Conservation (phyloP, 2,329 filamentous ascomycete species). For the Aspergillus fumigatiaffinis region DNA sequence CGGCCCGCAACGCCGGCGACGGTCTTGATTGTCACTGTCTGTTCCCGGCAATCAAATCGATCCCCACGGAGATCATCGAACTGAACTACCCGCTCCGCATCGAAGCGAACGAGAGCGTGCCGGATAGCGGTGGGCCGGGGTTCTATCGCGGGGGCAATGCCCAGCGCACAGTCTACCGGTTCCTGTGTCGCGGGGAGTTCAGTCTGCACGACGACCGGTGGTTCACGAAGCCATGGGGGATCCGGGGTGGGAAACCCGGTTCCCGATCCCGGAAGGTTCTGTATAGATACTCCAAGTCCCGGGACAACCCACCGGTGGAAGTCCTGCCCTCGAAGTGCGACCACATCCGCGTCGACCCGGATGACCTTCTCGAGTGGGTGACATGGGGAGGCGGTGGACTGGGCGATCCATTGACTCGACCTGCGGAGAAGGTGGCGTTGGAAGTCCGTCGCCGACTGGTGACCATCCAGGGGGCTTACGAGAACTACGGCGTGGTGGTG, state of each 20-base stretch:
- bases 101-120: constrained; percentile 47
- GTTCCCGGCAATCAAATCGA: constrained; percentile 50
- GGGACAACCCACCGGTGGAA: constrained; percentile 27
- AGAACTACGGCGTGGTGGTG: constrained; percentile 47
- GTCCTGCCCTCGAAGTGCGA: constrained; percentile 47
- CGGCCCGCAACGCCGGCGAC: constrained; percentile 46
- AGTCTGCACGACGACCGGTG: constrained; percentile 49
- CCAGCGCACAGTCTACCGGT: constrained; percentile 47
- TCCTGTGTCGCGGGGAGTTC: constrained; percentile 45
- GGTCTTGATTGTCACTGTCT: constrained; percentile 50
- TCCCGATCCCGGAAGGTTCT: constrained; percentile 42
- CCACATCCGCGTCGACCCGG: constrained; percentile 43
- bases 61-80: constrained; percentile 48
- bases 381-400: constrained; percentile 50
- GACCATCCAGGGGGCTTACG: constrained; percentile 39
- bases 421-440: constrained; percentile 41
- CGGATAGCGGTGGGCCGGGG: constrained; percentile 48
- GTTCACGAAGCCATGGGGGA: constrained; percentile 49
- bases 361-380: constrained; percentile 48
- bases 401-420: constrained; percentile 45
- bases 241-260: constrained; percentile 46
- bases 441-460: constrained; percentile 47
- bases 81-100: constrained; percentile 47
- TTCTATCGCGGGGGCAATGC: constrained; percentile 49
- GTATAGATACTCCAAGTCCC: constrained; percentile 39